Evolutionary conservation across 257 asterid species (phyloP).

Genomic region (Solanum ahanhuiri): DNA sequence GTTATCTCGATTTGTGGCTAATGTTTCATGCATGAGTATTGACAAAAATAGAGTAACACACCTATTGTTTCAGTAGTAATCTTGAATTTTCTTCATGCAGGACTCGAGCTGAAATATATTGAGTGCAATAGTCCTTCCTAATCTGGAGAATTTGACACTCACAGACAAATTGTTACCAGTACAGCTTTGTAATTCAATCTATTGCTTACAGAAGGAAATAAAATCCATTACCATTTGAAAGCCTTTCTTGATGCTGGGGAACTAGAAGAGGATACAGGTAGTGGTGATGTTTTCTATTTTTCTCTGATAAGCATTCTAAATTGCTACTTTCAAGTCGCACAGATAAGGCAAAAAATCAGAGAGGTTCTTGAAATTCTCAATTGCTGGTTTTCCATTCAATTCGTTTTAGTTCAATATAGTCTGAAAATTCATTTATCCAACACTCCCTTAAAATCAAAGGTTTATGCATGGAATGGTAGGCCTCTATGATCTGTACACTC

Average conservation of each 20-base stretch:
- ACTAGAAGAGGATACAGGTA: neutral
- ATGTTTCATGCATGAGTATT: neutral
- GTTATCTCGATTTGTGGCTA: neutral
- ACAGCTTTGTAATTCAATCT: neutral
- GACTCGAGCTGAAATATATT: neutral
- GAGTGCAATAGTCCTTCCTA: neutral
- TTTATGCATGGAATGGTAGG: neutral
- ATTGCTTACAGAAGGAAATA: neutral
- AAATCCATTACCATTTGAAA: neutral
- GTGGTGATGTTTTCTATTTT: neutral
- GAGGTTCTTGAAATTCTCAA: neutral
- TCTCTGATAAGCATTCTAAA: neutral
- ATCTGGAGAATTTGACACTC: neutral
- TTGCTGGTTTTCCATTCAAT: neutral
- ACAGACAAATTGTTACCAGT: neutral
- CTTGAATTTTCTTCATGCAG: neutral
- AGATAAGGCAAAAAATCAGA: neutral
- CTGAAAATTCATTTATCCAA: neutral
- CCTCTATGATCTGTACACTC: neutral
- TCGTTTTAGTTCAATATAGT: neutral
- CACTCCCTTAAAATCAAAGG: neutral
- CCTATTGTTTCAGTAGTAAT: neutral
- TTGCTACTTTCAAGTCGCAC: neutral
- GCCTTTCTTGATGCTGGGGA: neutral
- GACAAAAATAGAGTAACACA: neutral